A percentile compares a stretch with the other conserved stretches of the same genome.
Conservation (phyloP, 2,329 filamentous ascomycete species). For the Grosmannia serpens region DNA sequence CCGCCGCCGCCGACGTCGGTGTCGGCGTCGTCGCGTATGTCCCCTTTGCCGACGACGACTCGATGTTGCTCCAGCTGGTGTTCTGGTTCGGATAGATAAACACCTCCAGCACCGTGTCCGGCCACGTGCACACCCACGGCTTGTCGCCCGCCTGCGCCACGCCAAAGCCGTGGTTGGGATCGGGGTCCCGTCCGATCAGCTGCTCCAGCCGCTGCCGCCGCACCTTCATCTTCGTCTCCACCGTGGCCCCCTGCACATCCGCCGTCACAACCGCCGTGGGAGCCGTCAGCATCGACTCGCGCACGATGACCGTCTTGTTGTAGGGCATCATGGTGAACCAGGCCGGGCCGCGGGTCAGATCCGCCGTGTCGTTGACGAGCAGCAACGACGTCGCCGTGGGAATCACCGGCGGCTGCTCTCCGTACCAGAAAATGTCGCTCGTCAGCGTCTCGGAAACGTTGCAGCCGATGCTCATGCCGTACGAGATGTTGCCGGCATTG, state of each 20-base stretch:
- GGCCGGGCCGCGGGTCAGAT: constrained; percentile 37
- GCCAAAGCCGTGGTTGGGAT: constrained; percentile 24
- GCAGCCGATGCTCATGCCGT: constrained; percentile 27
- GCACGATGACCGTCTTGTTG: constrained; percentile 45
- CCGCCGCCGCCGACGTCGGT: constrained; percentile 5
- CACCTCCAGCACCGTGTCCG: constrained; percentile 40
- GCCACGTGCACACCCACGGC: constrained; percentile 50
- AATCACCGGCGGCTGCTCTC: constrained; percentile 40
- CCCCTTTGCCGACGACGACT: neutral
- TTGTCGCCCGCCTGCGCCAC: constrained; percentile 34
- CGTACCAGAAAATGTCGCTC: constrained; percentile 33
- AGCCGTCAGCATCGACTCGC: constrained; percentile 26
- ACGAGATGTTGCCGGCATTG: constrained; percentile 25
- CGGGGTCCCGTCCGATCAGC: neutral
- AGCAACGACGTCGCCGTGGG: constrained; percentile 25
- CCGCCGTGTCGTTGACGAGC: constrained; percentile 41
- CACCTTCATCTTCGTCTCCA: neutral
- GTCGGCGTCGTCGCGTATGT: constrained; percentile 3
- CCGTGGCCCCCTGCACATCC: constrained; percentile 8
- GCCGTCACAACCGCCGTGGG: neutral
- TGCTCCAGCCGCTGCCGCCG: neutral
- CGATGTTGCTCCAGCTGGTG: constrained; percentile 22
- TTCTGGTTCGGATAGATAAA: constrained; percentile 46
- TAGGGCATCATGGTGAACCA: constrained; percentile 39
- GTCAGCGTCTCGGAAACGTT: constrained; percentile 25